Evolutionary conservation across 1,284 basidiomycete genomes (phyloP).

Genomic region (Rhodotorula sp.): DNA sequence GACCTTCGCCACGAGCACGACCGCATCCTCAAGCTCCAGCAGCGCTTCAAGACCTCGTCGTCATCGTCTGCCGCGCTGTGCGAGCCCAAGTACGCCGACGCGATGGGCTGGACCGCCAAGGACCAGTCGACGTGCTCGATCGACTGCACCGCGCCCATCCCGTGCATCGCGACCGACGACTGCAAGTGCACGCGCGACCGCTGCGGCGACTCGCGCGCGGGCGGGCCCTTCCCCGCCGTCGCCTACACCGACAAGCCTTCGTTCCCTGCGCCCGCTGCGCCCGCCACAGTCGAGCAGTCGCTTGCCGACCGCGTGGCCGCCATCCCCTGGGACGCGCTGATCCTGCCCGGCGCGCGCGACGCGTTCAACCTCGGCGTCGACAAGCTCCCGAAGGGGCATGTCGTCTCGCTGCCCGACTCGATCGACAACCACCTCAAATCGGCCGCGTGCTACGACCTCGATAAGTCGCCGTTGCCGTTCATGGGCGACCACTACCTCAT

Average conservation of each 20-base stretch:
- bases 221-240: slow-evolving; percentile 30
- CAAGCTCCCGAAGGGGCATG: slow-evolving; percentile 36
- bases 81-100: slow-evolving; percentile 27
- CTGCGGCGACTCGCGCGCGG: slow-evolving; percentile 35
- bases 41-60: slow-evolving; percentile 7
- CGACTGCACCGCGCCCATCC: slow-evolving; percentile 43
- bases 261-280: slow-evolving; percentile 9
- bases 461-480: slow-evolving; percentile 39
- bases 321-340: slow-evolving; percentile 41
- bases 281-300: slow-evolving; percentile 1
- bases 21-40: slow-evolving; percentile 30
- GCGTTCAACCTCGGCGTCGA: slow-evolving; percentile 34
- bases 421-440: slow-evolving; percentile 42
- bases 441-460: slow-evolving; percentile 40
- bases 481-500: slow-evolving; percentile 44
- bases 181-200: slow-evolving; percentile 45
- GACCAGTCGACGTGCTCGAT: slow-evolving; percentile 40
- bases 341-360: slow-evolving; percentile 42
- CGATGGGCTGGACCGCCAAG: slow-evolving; percentile 37
- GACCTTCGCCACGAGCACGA: slow-evolving; percentile 43
- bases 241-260: slow-evolving; percentile 33
- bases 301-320: slow-evolving; percentile 32
- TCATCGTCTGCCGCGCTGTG: slow-evolving; percentile 11
- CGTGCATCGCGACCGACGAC: slow-evolving; percentile 43
- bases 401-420: slow-evolving; percentile 38